phyloP scores from a whole-genome alignment of 331 rosid genomes.

The Pyrus hybrid region DNA sequence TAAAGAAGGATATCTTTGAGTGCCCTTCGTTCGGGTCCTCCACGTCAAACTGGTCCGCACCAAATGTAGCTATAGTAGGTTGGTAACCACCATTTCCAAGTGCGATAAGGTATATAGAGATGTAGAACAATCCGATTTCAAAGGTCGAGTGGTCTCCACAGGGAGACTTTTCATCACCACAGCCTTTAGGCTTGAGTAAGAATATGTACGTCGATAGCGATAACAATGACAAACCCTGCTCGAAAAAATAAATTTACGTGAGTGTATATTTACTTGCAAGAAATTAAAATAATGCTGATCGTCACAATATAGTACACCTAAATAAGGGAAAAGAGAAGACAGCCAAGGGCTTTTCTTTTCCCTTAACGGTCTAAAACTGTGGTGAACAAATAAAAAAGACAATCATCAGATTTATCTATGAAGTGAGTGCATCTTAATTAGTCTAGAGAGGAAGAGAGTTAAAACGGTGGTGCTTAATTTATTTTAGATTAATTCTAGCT shows the following conservation, averaged over 20 bases:
- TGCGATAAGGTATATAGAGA: constrained; percentile 62
- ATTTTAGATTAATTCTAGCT: no score
- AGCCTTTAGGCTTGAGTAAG: constrained; percentile 55
- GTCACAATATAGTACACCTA: background rate
- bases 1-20: constrained; percentile 63
- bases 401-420: no score
- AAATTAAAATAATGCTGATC: background rate
- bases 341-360: background rate
- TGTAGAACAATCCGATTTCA: constrained; percentile 33
- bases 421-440: no score
- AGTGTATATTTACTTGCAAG: background rate
- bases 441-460: no score
- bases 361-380: no score
- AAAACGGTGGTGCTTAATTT: no score
- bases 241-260: background rate
- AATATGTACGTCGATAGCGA: constrained; percentile 50
- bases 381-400: no score
- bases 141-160: constrained; percentile 44
- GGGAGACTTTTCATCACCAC: constrained; percentile 42
- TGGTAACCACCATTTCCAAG: constrained; percentile 86
- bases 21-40: constrained; percentile 43
- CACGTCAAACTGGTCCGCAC: constrained; percentile 85
- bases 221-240: constrained; percentile 50
- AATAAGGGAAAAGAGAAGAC: background rate
- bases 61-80: constrained; percentile 77